Base-by-base conservation (phyloP, 2,329 filamentous ascomycete species). In the Neoarthrinium moseri region DNA sequence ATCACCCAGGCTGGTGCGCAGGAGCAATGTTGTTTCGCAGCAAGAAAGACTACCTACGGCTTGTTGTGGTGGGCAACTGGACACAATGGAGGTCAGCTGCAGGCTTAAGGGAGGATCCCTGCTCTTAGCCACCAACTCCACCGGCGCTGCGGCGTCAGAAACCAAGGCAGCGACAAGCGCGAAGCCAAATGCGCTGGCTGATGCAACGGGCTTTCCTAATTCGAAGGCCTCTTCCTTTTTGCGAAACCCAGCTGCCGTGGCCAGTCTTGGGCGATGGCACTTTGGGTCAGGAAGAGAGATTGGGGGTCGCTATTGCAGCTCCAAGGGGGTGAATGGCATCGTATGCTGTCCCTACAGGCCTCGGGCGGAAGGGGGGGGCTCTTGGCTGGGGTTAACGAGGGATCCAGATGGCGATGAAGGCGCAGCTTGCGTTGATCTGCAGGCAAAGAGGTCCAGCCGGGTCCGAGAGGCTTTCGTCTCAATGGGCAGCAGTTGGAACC, bases 1-100 rank as follows among this genome's bases (percentile, higher is more conserved):
- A 40, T 40, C 22, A 29, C 21, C 13, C 11, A 38, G 22, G n/a
- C 26, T 17, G 8, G 2, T n/a, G 33, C 17, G 23, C 36, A 39
- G 8, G 37, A 40, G 23, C 35, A 38, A 23, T 45, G 43, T 45
- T 30, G 43, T 45, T 29, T 7, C 29, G 33, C 23, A 27, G 24
- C 18, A 27, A 27, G 33, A 33, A 22, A 23, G 33, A 38, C 33
- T 39, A 20, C 32, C 40, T 27, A 37, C 23, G 10, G 34, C 43
- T 45, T 34, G 43, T 45, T 32, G 43, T 45, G 43, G 43, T 45
- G 43, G 43, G 43, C 43, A 45, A 45, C 43, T 45, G 42, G 23
- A n/a, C 21, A 21, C 15, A 20, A 32, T 21, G 22, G n/a, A 37
- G 12, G 35, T 29, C 26, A 29, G 43, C 23, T 29, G 43, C 41